These are phyloP conservation scores for Triticum dicoccoides DNA, from an alignment of 176 grass and related monocot genomes.

Conservation along the genomic window DNA sequence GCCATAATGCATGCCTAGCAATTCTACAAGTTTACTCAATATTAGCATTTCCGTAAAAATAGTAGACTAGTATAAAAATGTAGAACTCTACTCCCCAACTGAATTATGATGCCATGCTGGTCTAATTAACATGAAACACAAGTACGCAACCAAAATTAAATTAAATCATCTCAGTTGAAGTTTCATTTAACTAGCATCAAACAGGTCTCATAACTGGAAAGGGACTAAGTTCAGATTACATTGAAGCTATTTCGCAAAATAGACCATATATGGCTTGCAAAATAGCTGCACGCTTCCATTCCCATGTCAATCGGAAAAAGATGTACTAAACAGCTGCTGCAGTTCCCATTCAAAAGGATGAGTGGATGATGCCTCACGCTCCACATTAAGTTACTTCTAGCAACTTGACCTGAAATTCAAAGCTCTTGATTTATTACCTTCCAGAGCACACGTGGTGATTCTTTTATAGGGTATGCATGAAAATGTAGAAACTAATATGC, in stretches of 20 bases:
- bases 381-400: background rate
- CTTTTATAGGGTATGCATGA: background rate
- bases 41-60: too few relatives aligned
- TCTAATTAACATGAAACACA: background rate
- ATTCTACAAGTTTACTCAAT: too few relatives aligned
- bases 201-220: background rate
- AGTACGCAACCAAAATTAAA: background rate
- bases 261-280: background rate
- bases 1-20: too few relatives aligned
- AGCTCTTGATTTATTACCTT: background rate
- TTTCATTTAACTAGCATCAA: background rate
- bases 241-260: background rate
- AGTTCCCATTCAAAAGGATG: background rate
- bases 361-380: background rate
- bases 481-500: background rate
- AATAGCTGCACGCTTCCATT: background rate
- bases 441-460: background rate
- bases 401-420: constrained; percentile 14
- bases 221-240: background rate
- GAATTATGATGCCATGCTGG: background rate
- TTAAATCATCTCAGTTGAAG: background rate
- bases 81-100: background rate
- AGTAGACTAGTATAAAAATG: background rate
- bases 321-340: background rate
- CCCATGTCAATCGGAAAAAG: background rate